Base-by-base conservation (phyloP, 441 rosid species). In the Eutrema salsugineum region DNA sequence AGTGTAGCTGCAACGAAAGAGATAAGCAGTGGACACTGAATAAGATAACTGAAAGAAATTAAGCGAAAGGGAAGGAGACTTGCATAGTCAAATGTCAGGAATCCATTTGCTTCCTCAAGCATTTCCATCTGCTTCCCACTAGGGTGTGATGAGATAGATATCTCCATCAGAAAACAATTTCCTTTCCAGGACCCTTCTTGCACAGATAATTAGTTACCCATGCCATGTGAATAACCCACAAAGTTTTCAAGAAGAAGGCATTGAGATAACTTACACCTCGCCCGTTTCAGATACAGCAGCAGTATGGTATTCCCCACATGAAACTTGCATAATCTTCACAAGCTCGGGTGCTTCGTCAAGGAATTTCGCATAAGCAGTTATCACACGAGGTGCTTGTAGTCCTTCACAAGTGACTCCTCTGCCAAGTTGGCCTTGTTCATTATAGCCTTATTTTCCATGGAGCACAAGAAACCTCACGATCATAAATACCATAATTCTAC, bases 361-460 rank as follows among this genome's bases (percentile, higher is more conserved):
- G 83, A 85, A 89, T 69, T 80, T 95, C 0, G 96, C 98, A 81
- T 84, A 95, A 63, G 90, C 87, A 78, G 76, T 83, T 77, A 95
- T 84, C 59, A 86, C 76, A 66, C 85, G 90, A 78, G 94, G 86
- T 71, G 90, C 79, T 77, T 93, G 99, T 51, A 95, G 78, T 75
- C 99, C 99, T 86, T 95, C 97, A 81, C 88, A 91, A 56, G 99
- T 91, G 77, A 89, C 4, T 63, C 99, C 99, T 82, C 98, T 87
- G 74, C 99, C 99, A 73, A 95, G 98, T 74, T 92, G 98, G 68
- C 98, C 99, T 80, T 80, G 82, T 79, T 91, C 98, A 73, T 95
- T 93, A 82, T 91, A 91, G 74, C 99, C 98, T 92, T 72, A 57
- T 51, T 65, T 33, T 50, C 8, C 38, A 66, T 42, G 64, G 38